These are phyloP conservation scores for Fusarium albidum DNA, from an alignment of 2,329 filamentous ascomycete genomes.

Conservation along the genomic window DNA sequence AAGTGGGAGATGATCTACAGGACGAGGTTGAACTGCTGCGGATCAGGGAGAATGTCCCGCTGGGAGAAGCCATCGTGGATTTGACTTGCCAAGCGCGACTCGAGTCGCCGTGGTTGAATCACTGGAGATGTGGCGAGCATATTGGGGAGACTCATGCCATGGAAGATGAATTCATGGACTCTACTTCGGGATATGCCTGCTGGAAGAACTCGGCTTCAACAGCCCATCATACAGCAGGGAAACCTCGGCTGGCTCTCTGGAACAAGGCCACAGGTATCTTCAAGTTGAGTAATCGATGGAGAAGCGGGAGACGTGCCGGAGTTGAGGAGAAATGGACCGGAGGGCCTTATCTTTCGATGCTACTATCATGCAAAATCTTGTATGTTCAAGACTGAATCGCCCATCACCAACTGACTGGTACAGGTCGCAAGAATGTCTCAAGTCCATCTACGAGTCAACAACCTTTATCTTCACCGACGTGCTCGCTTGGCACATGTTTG, in stretches of 20 bases:
- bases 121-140: slow-evolving; percentile 3
- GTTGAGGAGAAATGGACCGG: background rate
- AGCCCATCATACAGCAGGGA: background rate
- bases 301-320: too few species aligned
- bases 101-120: slow-evolving; percentile 5
- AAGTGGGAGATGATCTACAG: slow-evolving; percentile 7
- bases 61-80: background rate
- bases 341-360: slow-evolving; percentile 1
- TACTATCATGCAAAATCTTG: slow-evolving; percentile 1
- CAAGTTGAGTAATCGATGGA: background rate
- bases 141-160: background rate
- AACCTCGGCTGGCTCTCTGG: background rate
- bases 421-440: slow-evolving; percentile 2
- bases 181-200: background rate
- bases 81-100: background rate
- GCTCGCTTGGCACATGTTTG: background rate
- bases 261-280: background rate
- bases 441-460: slow-evolving; percentile 1
- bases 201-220: background rate
- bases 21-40: background rate
- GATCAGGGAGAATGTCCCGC: background rate
- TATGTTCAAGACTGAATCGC: background rate
- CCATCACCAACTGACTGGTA: background rate
- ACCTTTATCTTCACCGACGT: slow-evolving; percentile 3
- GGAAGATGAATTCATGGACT: background rate